phyloP scores from a whole-genome alignment of 352 stramenopile genomes.

The Phytophthora litchii region DNA sequence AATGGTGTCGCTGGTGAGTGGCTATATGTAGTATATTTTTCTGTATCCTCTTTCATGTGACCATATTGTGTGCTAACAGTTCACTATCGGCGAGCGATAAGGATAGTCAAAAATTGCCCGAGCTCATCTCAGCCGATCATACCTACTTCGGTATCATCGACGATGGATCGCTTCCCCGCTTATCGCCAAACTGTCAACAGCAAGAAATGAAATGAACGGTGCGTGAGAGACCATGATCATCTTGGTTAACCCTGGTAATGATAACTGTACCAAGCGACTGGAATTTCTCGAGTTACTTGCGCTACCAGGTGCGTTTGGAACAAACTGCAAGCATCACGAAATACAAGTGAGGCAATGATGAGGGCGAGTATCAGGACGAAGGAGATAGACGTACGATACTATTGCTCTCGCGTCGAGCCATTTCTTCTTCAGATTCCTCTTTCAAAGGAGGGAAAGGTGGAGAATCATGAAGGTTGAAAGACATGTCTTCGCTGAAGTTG shows the following conservation, averaged over 20 bases:
- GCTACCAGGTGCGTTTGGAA: constrained; percentile 11
- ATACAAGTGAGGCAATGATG: neutral
- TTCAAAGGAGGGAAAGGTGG: constrained; percentile 41
- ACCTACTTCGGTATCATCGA: constrained; percentile 2
- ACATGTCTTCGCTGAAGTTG: constrained; percentile 19
- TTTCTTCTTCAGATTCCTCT: constrained; percentile 70
- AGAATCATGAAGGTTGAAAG: constrained; percentile 11
- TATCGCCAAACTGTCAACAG: constrained; percentile 19
- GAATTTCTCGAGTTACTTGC: constrained; percentile 10
- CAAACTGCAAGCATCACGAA: constrained; percentile 20
- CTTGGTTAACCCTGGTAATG: neutral
- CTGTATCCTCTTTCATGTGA: neutral
- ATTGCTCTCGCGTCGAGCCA: constrained; percentile 62
- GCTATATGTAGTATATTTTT: constrained; percentile 23
- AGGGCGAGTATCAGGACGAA: constrained; percentile 3
- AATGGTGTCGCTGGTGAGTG: constrained; percentile 18
- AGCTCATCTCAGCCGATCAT: constrained; percentile 1
- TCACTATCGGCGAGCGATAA: too few species aligned
- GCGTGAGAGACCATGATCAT: neutral
- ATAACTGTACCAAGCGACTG: constrained; percentile 16
- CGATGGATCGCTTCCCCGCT: constrained; percentile 17
- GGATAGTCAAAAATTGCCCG: too few species aligned
- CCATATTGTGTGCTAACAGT: too few species aligned
- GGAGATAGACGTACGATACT: constrained; percentile 38
- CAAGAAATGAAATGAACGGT: neutral